Evolutionary conservation across 1,139 yeast genomes (phyloP).

Genomic region (Eremothecium gossypii): DNA sequence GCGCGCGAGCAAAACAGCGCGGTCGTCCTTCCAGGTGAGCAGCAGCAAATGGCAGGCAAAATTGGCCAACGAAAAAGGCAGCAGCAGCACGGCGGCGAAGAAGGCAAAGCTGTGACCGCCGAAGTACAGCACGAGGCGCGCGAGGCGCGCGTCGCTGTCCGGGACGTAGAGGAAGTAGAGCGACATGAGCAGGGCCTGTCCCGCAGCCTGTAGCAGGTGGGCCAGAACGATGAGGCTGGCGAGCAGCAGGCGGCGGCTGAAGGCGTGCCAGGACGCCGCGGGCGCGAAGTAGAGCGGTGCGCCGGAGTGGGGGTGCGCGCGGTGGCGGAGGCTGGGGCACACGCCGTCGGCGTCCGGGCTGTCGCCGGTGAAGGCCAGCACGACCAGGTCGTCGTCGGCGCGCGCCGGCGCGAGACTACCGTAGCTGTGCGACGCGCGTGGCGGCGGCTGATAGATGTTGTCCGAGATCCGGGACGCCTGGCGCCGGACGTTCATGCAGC

Average conservation of each 20-base stretch:
- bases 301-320: background rate
- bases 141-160: constrained; percentile 23
- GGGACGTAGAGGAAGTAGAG: constrained; percentile 30
- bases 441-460: constrained; percentile 21
- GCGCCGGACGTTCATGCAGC: constrained; percentile 25
- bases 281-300: constrained; percentile 1
- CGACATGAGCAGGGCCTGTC: constrained; percentile 26
- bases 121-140: constrained; percentile 25
- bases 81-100: constrained; percentile 18
- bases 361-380: constrained; percentile 10
- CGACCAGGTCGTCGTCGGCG: constrained; percentile 7
- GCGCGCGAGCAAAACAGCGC: background rate
- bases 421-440: background rate
- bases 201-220: constrained; percentile 19
- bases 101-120: constrained; percentile 19
- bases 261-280: constrained; percentile 2
- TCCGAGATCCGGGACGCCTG: constrained; percentile 25
- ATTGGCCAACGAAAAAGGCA: constrained; percentile 20
- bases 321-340: background rate
- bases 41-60: constrained; percentile 16
- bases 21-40: constrained; percentile 20
- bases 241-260: constrained; percentile 4
- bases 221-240: constrained; percentile 14
- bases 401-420: background rate
- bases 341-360: constrained; percentile 8